phyloP scores from a whole-genome alignment of 139 green algal species.

The Chlamydomonas applanata region DNA sequence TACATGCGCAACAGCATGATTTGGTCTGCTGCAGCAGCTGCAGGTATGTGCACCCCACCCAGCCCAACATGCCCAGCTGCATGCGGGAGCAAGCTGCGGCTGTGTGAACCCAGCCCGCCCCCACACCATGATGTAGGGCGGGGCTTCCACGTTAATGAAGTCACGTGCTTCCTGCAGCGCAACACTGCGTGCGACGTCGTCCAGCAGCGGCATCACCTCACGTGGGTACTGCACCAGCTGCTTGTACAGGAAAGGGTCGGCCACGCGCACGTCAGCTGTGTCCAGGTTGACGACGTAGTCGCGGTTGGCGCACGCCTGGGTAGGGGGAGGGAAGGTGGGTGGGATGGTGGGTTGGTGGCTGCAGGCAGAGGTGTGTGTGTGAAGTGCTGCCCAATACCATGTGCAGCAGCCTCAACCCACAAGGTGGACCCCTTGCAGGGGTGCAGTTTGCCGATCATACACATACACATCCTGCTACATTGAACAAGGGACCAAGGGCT shows the following conservation, averaged over 20 bases:
- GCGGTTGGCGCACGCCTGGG: slow-evolving; percentile 30
- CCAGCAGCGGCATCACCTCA: slow-evolving; percentile 44
- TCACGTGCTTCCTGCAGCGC: slow-evolving; percentile 10
- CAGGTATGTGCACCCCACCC: not conserved
- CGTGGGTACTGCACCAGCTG: slow-evolving; percentile 80
- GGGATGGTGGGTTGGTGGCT: not conserved
- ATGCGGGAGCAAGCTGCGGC: too few species aligned
- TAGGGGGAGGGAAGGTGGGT: not conserved
- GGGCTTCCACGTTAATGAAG: not conserved
- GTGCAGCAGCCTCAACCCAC: too few species aligned
- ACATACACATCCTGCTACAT: too few species aligned
- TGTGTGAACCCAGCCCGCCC: not conserved
- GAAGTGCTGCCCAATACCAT: not conserved
- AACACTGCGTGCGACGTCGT: not conserved
- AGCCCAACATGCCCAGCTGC: not conserved
- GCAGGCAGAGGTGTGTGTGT: too few species aligned
- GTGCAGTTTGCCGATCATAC: too few species aligned
- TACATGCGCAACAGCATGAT: not conserved
- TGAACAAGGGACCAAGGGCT: too few species aligned
- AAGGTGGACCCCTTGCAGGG: too few species aligned
- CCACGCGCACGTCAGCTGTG: slow-evolving; percentile 69
- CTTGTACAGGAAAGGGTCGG: slow-evolving; percentile 75
- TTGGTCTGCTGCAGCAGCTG: too few species aligned
- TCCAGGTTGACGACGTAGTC: slow-evolving; percentile 80
- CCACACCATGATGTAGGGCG: slow-evolving; percentile 11